These are phyloP conservation scores for Macrocybe gigantea DNA, from an alignment of 768 basidiomycete species.

Conservation along the genomic window DNA sequence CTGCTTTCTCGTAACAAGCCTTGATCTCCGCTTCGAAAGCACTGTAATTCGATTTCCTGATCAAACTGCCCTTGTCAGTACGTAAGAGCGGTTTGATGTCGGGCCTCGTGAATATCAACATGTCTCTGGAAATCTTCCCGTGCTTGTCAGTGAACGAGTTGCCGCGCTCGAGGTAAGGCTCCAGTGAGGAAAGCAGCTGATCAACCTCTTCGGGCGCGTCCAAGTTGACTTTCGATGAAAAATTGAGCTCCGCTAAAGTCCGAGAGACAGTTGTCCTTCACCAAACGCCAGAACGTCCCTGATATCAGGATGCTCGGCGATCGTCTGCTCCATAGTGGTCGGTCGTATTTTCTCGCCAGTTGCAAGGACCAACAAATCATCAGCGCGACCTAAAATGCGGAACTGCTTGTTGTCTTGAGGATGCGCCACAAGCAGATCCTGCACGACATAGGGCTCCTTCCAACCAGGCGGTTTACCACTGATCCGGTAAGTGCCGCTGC, in stretches of 20 bases:
- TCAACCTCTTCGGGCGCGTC: slow-evolving; percentile 10
- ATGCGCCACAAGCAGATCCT: slow-evolving; percentile 30
- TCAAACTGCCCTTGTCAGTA: slow-evolving; percentile 32
- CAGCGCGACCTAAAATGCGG: slow-evolving; percentile 30
- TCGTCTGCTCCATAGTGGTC: slow-evolving; percentile 21
- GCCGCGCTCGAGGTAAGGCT: slow-evolving; percentile 25
- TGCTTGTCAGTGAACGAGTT: slow-evolving; percentile 31
- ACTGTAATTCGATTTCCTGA: slow-evolving; percentile 23
- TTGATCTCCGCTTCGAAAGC: slow-evolving; percentile 28
- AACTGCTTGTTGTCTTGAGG: slow-evolving; percentile 24
- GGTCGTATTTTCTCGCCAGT: slow-evolving; percentile 38
- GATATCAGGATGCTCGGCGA: slow-evolving; percentile 29
- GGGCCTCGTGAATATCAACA: slow-evolving; percentile 29
- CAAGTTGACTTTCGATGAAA: slow-evolving; percentile 9
- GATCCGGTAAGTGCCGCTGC: slow-evolving; percentile 19
- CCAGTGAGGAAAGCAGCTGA: slow-evolving; percentile 16
- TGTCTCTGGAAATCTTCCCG: slow-evolving; percentile 28
- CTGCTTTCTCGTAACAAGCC: slow-evolving; percentile 22
- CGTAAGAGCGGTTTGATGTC: slow-evolving; percentile 23
- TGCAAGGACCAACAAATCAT: slow-evolving; percentile 35
- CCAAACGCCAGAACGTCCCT: slow-evolving; percentile 33
- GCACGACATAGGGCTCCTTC: slow-evolving; percentile 24
- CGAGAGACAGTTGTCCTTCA: slow-evolving; percentile 25
- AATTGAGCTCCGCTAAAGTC: slow-evolving; percentile 29
- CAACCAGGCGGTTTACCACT: slow-evolving; percentile 27